Evolutionary conservation across 176 grass and related monocot genomes (phyloP).

Genomic region (Carex myosuroides): DNA sequence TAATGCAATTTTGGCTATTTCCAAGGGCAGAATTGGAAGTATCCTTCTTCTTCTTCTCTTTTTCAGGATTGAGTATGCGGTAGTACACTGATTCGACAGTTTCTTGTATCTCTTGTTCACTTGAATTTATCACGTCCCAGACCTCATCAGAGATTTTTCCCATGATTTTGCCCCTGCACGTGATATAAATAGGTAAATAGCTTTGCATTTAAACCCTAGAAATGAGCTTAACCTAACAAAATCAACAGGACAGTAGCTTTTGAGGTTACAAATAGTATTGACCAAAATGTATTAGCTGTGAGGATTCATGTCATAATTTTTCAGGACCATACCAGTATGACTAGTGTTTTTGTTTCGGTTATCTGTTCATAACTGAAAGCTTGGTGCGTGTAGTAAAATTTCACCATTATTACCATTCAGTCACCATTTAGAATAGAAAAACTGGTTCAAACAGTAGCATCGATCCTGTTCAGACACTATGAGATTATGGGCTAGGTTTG

Average conservation of each 20-base stretch:
- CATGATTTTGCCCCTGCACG: slow-evolving; percentile 15
- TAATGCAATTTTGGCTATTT: neutral
- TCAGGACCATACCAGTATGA: neutral
- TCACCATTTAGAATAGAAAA: neutral
- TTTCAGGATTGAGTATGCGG: slow-evolving; percentile 11
- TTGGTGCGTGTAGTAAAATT: neutral
- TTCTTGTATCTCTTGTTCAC: slow-evolving; percentile 13
- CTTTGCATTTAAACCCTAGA: slow-evolving; percentile 2
- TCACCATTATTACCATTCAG: neutral
- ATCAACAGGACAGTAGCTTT: neutral
- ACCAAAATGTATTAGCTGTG: neutral
- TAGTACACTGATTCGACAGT: slow-evolving; percentile 10
- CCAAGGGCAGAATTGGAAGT: neutral
- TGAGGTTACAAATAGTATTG: neutral
- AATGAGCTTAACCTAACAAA: neutral
- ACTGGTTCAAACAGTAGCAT: neutral
- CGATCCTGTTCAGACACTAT: neutral
- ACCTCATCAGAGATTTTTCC: slow-evolving; percentile 13
- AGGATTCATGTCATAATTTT: neutral
- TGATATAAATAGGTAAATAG: neutral
- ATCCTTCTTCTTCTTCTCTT: neutral
- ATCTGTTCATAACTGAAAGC: neutral
- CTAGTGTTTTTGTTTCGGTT: neutral
- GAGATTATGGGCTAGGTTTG: neutral
- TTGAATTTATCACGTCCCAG: slow-evolving; percentile 6